These are phyloP conservation scores for Trichoderma aggressivum DNA, from an alignment of 2,329 filamentous ascomycete species.

Conservation along the genomic window DNA sequence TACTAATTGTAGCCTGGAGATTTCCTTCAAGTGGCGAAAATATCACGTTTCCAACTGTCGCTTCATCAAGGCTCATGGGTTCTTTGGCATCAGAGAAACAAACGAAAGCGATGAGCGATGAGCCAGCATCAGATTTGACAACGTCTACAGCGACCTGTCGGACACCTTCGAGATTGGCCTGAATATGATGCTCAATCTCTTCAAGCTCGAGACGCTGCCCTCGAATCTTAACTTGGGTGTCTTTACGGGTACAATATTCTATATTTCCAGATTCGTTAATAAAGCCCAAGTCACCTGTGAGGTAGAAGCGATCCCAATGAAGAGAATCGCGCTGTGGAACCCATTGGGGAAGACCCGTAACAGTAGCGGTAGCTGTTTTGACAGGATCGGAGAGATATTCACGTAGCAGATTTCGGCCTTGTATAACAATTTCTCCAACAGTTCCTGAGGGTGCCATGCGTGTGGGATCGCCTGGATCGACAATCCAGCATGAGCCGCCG, in stretches of 20 bases:
- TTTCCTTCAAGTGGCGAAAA: not conserved
- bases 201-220: slow-evolving; percentile 24
- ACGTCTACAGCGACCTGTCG: slow-evolving; percentile 17
- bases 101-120: not conserved
- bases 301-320: slow-evolving; percentile 15
- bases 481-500: slow-evolving; percentile 4
- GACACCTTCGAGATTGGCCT: not conserved
- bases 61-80: not conserved
- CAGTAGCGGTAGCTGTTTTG: not conserved
- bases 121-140: not conserved
- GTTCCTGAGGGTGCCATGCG: slow-evolving; percentile 10
- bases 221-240: slow-evolving; percentile 26
- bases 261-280: slow-evolving; percentile 20
- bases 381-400: slow-evolving; percentile 11
- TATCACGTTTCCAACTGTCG: not conserved
- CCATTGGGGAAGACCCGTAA: slow-evolving; percentile 4
- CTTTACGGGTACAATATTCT: slow-evolving; percentile 23
- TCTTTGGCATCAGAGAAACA: not conserved
- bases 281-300: slow-evolving; percentile 21
- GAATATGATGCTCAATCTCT: slow-evolving; percentile 21
- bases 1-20: not conserved
- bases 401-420: slow-evolving; percentile 4
- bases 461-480: not conserved
- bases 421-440: slow-evolving; percentile 11
- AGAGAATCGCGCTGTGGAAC: not conserved